phyloP scores from a whole-genome alignment of 305 asterid species.

The Fraxinus albicans region DNA sequence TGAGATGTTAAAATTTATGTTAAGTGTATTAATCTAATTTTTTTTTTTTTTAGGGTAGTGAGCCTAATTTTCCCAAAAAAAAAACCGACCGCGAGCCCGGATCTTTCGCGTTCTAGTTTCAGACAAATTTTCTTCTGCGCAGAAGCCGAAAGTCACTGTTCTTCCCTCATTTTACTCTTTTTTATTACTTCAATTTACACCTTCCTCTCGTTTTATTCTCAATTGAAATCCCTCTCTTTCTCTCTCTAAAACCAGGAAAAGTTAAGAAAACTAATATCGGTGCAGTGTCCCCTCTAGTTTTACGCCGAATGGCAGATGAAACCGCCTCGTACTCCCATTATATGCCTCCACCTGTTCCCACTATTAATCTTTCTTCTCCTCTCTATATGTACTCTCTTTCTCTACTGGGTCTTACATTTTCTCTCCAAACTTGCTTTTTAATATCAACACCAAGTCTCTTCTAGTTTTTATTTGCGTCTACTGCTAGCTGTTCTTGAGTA shows the following conservation, averaged over 20 bases:
- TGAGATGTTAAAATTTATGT: no score
- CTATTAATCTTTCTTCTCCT: constrained; percentile 10
- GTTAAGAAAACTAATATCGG: not conserved
- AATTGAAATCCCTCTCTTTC: not conserved
- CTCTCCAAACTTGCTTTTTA: not conserved
- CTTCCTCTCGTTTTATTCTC: not conserved
- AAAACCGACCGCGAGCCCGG: constrained; percentile 53
- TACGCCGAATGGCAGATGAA: constrained; percentile 88
- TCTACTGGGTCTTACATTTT: constrained; percentile 4
- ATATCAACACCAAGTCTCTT: constrained; percentile 16
- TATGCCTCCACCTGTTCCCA: constrained; percentile 67
- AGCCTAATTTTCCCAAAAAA: no score
- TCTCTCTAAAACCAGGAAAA: not conserved
- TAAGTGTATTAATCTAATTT: no score
- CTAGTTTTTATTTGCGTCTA: constrained; percentile 3
- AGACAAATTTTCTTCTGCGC: constrained; percentile 57
- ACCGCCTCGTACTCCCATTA: constrained; percentile 82
- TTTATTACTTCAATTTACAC: not conserved
- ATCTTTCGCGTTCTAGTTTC: constrained; percentile 56
- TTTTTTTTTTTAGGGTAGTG: no score
- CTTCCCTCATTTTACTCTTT: constrained; percentile 10
- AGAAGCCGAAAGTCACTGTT: constrained; percentile 42
- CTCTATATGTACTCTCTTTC: constrained; percentile 17
- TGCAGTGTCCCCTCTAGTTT: constrained; percentile 46
- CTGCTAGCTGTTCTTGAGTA: constrained; percentile 31